Conservation (phyloP, 148 eudicot species). For the Diospyros kaki region DNA sequence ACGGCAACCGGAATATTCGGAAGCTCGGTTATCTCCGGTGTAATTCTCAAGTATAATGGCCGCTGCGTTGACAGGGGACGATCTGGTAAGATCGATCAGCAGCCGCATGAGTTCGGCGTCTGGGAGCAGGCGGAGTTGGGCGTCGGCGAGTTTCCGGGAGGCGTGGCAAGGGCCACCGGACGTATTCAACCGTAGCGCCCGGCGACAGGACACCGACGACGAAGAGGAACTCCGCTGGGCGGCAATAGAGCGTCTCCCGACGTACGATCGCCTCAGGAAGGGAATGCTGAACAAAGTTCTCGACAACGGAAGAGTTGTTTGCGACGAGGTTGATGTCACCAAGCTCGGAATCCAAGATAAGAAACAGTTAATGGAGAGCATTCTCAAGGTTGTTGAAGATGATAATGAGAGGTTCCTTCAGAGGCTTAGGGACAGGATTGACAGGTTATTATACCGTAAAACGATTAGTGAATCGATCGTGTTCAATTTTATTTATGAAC, state of each 20-base stretch:
- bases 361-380: constrained; percentile 38
- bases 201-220: constrained; percentile 33
- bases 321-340: constrained; percentile 32
- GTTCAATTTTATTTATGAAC: too few species aligned
- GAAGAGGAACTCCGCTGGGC: constrained; percentile 72
- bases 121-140: constrained; percentile 11
- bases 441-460: constrained; percentile 18
- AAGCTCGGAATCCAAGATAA: constrained; percentile 37
- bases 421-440: constrained; percentile 37
- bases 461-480: too few species aligned
- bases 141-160: constrained; percentile 12
- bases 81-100: constrained; percentile 4
- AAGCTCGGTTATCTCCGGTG: neutral
- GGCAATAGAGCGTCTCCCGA: constrained; percentile 62
- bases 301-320: constrained; percentile 32
- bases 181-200: constrained; percentile 18
- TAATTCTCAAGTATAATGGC: neutral
- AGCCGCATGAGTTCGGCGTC: constrained; percentile 3
- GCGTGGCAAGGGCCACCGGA: constrained; percentile 18
- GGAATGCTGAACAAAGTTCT: constrained; percentile 41
- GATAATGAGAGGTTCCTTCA: constrained; percentile 46
- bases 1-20: neutral
- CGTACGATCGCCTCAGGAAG: constrained; percentile 51
- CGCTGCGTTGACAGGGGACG: neutral
- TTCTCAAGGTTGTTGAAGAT: constrained; percentile 41